Conservation (phyloP, 495 filamentous ascomycete species). For the Daldinia concentrica region DNA sequence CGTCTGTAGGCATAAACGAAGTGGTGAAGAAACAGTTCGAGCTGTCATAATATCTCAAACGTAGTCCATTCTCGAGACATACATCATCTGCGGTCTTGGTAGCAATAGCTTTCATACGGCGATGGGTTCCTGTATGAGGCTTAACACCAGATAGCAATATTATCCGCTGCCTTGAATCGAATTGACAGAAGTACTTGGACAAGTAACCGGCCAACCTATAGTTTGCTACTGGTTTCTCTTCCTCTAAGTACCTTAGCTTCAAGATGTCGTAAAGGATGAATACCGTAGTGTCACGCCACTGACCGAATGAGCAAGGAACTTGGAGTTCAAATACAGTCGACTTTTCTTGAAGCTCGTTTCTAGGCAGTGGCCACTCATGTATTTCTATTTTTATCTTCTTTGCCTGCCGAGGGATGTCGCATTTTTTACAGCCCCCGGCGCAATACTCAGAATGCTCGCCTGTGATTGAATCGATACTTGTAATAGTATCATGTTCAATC, state of each 20-base stretch:
- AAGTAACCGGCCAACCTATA: background rate
- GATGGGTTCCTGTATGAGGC: constrained; percentile 56
- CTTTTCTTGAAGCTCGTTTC: constrained; percentile 46
- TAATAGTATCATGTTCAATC: constrained; percentile 45
- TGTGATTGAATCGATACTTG: constrained; percentile 21
- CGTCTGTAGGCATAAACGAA: constrained; percentile 26
- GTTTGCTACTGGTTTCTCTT: background rate
- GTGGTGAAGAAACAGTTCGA: constrained; percentile 43
- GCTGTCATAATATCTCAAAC: constrained; percentile 49
- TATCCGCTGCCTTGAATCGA: constrained; percentile 16
- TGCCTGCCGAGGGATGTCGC: constrained; percentile 39
- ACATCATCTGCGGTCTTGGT: constrained; percentile 47
- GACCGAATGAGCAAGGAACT: constrained; percentile 53
- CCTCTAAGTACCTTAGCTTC: constrained; percentile 4
- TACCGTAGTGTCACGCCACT: constrained; percentile 65
- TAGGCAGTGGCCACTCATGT: constrained; percentile 71
- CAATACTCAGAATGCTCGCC: background rate
- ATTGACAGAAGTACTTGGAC: background rate
- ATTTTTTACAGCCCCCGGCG: constrained; percentile 45
- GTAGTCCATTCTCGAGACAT: constrained; percentile 57
- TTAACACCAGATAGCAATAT: constrained; percentile 58
- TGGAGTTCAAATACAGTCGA: constrained; percentile 67
- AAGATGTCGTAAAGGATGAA: constrained; percentile 56
- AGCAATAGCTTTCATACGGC: constrained; percentile 36
- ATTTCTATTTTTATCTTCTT: constrained; percentile 57